Conservation (phyloP, 495 filamentous ascomycete genomes). For the Chlorociboria aeruginascens region DNA sequence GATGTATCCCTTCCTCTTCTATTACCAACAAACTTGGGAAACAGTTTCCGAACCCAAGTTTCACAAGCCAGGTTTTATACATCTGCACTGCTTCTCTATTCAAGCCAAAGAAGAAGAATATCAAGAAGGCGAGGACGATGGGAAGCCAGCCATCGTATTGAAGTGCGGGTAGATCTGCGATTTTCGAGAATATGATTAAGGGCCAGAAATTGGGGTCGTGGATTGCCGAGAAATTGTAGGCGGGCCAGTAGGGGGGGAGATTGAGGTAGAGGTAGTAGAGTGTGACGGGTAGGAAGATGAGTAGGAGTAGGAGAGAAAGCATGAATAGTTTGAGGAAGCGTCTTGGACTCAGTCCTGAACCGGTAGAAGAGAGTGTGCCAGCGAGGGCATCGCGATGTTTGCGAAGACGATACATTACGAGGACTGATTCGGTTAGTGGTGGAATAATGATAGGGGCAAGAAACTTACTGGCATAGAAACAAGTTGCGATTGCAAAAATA, state of each 20-base stretch:
- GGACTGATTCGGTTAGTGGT: constrained; percentile 28
- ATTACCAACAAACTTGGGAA: constrained; percentile 27
- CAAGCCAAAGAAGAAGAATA: constrained; percentile 73
- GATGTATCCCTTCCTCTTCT: background rate
- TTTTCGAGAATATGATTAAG: constrained; percentile 49
- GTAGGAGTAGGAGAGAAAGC: constrained; percentile 54
- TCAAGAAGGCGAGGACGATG: constrained; percentile 42
- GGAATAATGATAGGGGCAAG: constrained; percentile 4
- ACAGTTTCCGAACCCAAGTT: constrained; percentile 35
- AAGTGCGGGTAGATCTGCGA: constrained; percentile 38
- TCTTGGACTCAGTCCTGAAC: constrained; percentile 47
- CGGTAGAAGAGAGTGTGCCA: constrained; percentile 37
- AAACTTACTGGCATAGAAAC: constrained; percentile 61
- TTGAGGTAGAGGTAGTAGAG: constrained; percentile 48
- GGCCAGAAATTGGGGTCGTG: constrained; percentile 45
- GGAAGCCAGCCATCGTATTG: constrained; percentile 52
- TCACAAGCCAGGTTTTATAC: constrained; percentile 47
- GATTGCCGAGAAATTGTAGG: constrained; percentile 41
- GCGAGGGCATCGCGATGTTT: constrained; percentile 55
- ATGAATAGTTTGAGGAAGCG: constrained; percentile 70
- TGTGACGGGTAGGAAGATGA: constrained; percentile 52
- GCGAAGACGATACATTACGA: constrained; percentile 56
- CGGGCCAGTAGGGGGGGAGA: constrained; percentile 28
- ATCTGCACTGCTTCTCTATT: constrained; percentile 63
- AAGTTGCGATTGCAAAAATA: constrained; percentile 48